phyloP scores from a whole-genome alignment of 2,329 filamentous ascomycete species.

The Ophidiomyces ophidiicola region DNA sequence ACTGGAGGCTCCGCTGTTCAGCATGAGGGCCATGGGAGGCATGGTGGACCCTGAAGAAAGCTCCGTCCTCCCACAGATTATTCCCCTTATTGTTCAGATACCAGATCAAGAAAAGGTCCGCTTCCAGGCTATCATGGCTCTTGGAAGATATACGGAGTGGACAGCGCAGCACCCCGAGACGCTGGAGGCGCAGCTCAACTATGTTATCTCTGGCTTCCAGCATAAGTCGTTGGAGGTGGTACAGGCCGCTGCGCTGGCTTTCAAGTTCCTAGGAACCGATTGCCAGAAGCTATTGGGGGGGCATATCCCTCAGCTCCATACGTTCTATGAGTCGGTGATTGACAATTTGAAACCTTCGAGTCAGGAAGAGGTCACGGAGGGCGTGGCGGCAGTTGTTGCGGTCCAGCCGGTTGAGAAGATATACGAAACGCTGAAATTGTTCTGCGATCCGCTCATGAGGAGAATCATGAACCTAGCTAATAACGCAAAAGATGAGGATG shows the following conservation, averaged over 20 bases:
- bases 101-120: conserved; percentile 95
- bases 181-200: conserved; percentile 82
- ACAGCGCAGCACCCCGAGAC: conserved; percentile 88
- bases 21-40: conserved; percentile 86
- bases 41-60: conserved; percentile 88
- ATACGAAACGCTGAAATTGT: conserved; percentile 77
- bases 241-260: conserved; percentile 78
- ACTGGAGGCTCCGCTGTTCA: conserved; percentile 87
- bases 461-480: conserved; percentile 80
- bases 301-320: conserved; percentile 75
- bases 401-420: conserved; percentile 70
- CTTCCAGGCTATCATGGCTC: conserved; percentile 95
- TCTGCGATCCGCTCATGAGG: conserved; percentile 80
- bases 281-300: conserved; percentile 75
- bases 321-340: conserved; percentile 82
- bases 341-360: conserved; percentile 74
- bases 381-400: conserved; percentile 81
- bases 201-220: conserved; percentile 86
- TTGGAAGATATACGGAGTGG: conserved; percentile 96
- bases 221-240: conserved; percentile 83
- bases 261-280: conserved; percentile 95
- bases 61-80: conserved; percentile 77
- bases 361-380: conserved; percentile 93
- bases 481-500: conserved; percentile 65
- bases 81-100: conserved; percentile 86